Percentiles rank a stretch among this genome's conserved stretches.
phyloP scores from a whole-genome alignment of 148 eudicot species.

The Vaccinium macrocarpon region DNA sequence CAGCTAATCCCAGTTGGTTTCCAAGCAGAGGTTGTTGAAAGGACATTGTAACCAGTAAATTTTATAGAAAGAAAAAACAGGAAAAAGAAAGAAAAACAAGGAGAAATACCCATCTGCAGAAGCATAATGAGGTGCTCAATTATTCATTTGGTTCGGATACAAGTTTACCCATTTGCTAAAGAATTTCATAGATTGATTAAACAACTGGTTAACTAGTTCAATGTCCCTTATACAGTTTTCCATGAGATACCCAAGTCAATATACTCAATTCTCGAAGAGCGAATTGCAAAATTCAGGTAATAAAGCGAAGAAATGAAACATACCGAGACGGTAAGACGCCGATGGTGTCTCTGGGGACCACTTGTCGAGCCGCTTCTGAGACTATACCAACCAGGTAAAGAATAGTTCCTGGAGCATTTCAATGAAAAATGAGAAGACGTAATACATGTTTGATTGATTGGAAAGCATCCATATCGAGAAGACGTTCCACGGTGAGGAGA shows the following conservation, averaged over 20 bases:
- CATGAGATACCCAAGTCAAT: background rate
- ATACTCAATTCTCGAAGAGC: background rate
- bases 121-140: background rate
- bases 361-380: conserved; percentile 18
- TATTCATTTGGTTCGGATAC: background rate
- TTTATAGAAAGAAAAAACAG: background rate
- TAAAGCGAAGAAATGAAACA: conserved; percentile 5
- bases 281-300: conserved; percentile 3
- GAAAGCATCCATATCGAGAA: background rate
- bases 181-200: background rate
- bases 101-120: background rate
- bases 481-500: conserved; percentile 10
- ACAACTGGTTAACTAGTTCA: background rate
- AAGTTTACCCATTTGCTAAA: background rate
- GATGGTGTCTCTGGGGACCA: conserved; percentile 15
- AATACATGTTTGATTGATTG: conserved; percentile 19
- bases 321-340: conserved; percentile 42
- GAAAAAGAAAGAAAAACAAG: background rate
- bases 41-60: background rate
- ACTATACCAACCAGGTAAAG: conserved; percentile 13
- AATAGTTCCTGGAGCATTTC: conserved; percentile 12
- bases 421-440: conserved; percentile 13
- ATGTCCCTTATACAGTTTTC: background rate
- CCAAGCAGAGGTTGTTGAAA: background rate
- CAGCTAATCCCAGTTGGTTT: no score